Evolutionary conservation across 768 basidiomycete genomes (phyloP), one percentile per base, ranked within the genome.

Genomic region (Phylloporus rhodoxanthus): DNA sequence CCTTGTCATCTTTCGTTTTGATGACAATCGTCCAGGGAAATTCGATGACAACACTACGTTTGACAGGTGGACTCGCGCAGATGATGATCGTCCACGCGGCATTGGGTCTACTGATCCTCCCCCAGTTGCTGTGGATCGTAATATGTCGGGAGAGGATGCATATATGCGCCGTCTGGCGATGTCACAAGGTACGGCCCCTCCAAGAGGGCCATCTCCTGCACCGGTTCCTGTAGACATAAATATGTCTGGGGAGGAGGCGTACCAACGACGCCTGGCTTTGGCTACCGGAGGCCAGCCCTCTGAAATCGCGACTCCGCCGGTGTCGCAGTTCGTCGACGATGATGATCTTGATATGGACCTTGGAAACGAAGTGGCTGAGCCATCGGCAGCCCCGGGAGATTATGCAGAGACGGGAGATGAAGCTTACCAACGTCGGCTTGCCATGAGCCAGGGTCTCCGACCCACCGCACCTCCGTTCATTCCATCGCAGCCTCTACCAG

Each of bases 221-320:
- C 68, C 75, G 17, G 67, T 69, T 4, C 61, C 67, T 1, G 65
- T 77, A 0, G 75, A 79, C 25, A 66, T 67, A 29, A 69, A 65
- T 32, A 68, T 84, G 55, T 80, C 81, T 3, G 87, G 87, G n/a
- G 88, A 91, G 42, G 89, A 88, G 60, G 87, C 84, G 1, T 90
- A 81, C 60, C 82, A 82, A 56, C 81, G 84, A 36, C 80, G 87
- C 11, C 70, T 87, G 10, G 84, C 83, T n/a, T 71, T 90, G 76
- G 82, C 82, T 8, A 51, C 62, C n/a, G 68, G 66, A 14, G 56
- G 55, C 14, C 58, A 55, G 26, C n/a, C 54, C 21, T 23, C 42
- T 15, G 43, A 49, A 47, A 52, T 63, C 2, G 57, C 59, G 21
- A 45, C 52, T 19, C 59, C 65, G 3, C 59, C 59, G 0, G 62